phyloP scores from a whole-genome alignment of 1,284 basidiomycete genomes.

The Melampsora americana region DNA sequence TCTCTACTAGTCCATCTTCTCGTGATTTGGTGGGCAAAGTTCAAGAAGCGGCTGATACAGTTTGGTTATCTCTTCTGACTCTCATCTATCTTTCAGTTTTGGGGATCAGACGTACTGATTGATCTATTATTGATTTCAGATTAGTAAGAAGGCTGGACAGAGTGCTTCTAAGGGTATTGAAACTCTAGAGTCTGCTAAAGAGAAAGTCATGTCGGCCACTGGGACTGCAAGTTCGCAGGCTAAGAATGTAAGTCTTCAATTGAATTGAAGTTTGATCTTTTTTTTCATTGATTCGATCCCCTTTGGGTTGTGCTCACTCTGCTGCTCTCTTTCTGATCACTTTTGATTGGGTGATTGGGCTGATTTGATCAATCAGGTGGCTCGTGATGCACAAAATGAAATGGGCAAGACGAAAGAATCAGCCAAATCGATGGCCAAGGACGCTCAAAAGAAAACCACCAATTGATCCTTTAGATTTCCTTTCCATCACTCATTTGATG shows the following conservation, averaged over 20 bases:
- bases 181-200: slow-evolving; percentile 16
- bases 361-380: neutral
- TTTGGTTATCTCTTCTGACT: slow-evolving; percentile 2
- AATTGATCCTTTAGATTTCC: neutral
- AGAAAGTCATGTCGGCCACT: slow-evolving; percentile 22
- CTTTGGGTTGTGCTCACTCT: neutral
- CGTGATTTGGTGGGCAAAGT: slow-evolving; percentile 26
- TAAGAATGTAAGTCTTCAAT: neutral
- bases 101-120: neutral
- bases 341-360: neutral
- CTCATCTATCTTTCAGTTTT: neutral
- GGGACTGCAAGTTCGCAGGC: slow-evolving; percentile 14
- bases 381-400: slow-evolving; percentile 19
- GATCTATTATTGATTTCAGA: neutral
- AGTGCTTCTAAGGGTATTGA: slow-evolving; percentile 16
- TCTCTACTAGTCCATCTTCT: slow-evolving; percentile 19
- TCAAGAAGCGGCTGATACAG: slow-evolving; percentile 24
- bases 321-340: too few species aligned
- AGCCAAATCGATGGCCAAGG: slow-evolving; percentile 22
- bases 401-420: slow-evolving; percentile 23
- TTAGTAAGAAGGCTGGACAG: slow-evolving; percentile 28
- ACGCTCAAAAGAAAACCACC: slow-evolving; percentile 22
- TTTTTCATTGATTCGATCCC: neutral
- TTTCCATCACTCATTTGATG: too few species aligned
- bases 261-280: too few species aligned